Conservation (phyloP, 2,329 filamentous ascomycete genomes). For the Apiospora hydei region DNA sequence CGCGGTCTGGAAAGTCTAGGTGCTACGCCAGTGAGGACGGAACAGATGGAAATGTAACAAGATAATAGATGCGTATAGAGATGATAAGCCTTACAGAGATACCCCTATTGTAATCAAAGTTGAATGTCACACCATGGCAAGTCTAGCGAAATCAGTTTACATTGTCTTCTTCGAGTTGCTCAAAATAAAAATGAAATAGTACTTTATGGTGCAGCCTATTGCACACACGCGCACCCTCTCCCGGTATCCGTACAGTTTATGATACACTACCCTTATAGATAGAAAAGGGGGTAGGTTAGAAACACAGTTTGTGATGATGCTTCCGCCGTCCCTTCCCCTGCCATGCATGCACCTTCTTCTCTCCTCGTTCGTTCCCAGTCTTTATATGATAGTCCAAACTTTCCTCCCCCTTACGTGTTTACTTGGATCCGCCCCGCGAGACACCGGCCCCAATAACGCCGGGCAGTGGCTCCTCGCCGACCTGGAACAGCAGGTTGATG, state of each 20-base stretch:
- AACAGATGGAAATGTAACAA: constrained; percentile 39
- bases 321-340: background rate
- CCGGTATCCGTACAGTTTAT: constrained; percentile 27
- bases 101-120: constrained; percentile 4
- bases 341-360: background rate
- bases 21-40: constrained; percentile 48
- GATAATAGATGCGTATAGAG: constrained; percentile 14
- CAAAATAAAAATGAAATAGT: constrained; percentile 14
- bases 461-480: constrained; percentile 87
- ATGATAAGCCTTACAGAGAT: constrained; percentile 1
- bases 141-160: constrained; percentile 16
- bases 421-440: constrained; percentile 67
- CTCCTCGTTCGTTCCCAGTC: background rate
- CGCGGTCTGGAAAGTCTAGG: constrained; percentile 57
- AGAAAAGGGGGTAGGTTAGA: constrained; percentile 18
- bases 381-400: background rate
- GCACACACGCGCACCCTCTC: background rate
- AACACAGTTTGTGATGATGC: constrained; percentile 9
- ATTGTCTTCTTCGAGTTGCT: constrained; percentile 5
- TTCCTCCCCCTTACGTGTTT: constrained; percentile 35
- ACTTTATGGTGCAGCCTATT: constrained; percentile 7
- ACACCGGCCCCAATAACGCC: constrained; percentile 97
- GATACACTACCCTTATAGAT: constrained; percentile 26
- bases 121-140: background rate
- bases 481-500: constrained; percentile 80